Conservation (phyloP, 2,329 filamentous ascomycete species). For the Erysiphe pisi region DNA sequence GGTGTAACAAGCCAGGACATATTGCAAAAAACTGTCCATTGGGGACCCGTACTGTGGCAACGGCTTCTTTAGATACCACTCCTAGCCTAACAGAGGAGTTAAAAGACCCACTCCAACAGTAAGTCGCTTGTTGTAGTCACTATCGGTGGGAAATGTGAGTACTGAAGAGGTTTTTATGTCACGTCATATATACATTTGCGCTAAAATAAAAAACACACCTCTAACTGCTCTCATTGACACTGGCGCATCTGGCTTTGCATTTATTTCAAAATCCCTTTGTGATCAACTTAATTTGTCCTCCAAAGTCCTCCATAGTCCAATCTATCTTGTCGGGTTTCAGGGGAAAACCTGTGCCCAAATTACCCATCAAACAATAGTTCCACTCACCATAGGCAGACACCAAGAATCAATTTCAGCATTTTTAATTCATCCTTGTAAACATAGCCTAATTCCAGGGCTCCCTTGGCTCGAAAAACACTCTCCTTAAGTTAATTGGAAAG, state of each 20-base stretch:
- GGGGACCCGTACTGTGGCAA: background rate
- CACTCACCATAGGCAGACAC: background rate
- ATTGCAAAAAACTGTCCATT: conserved; percentile 21
- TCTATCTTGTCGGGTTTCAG: background rate
- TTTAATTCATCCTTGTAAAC: background rate
- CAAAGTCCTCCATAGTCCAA: background rate
- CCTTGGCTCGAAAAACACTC: conserved; percentile 14
- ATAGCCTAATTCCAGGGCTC: background rate
- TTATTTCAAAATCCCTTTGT: background rate
- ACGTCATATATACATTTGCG: conserved; percentile 14
- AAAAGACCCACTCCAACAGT: conserved; percentile 21
- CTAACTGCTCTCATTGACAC: conserved; percentile 8
- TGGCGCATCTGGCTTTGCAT: conserved; percentile 21
- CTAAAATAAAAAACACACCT: conserved; percentile 4
- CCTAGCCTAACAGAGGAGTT: background rate
- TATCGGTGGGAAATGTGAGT: background rate
- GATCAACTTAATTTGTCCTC: background rate
- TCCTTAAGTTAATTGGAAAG: conserved; percentile 16
- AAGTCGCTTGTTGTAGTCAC: conserved; percentile 24
- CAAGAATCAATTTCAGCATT: background rate
- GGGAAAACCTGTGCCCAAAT: background rate
- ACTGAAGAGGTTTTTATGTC: background rate
- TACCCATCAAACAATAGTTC: background rate
- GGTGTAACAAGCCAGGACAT: conserved; percentile 13
- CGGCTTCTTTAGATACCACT: background rate